phyloP scores from a whole-genome alignment of 495 filamentous ascomycete species.

The Pyronema domesticum region DNA sequence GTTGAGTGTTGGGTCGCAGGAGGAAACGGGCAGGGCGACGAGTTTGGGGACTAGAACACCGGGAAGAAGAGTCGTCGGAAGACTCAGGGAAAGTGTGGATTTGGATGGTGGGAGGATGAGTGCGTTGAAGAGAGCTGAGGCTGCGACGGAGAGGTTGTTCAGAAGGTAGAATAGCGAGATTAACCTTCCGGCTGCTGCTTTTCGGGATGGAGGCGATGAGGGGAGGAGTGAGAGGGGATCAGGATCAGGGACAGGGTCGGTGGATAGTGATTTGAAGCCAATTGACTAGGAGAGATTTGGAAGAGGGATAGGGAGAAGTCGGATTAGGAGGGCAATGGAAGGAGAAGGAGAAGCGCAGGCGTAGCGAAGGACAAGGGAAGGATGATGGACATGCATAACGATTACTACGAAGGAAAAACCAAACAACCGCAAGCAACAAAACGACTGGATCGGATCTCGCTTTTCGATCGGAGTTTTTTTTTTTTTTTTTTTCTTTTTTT shows the following conservation, averaged over 20 bases:
- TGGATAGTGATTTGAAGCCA: no score
- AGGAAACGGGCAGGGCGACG: background rate
- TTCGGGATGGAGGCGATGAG: no score
- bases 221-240: no score
- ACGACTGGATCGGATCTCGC: no score
- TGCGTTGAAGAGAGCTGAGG: background rate
- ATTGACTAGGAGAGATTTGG: no score
- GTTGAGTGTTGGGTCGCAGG: constrained; percentile 1
- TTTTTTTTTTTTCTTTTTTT: background rate
- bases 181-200: background rate
- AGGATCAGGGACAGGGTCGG: no score
- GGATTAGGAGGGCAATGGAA: no score
- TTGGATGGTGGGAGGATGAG: constrained; percentile 5
- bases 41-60: background rate
- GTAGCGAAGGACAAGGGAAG: no score
- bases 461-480: background rate
- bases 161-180: background rate
- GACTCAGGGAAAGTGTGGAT: constrained; percentile 18
- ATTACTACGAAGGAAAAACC: background rate
- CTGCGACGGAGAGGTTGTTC: constrained; percentile 1
- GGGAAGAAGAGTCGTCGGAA: constrained; percentile 7
- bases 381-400: constrained; percentile 1
- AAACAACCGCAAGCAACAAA: no score
- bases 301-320: no score
- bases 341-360: no score